phyloP scores from a whole-genome alignment of 73 alveolate species.

The Tetrahymena borealis region DNA sequence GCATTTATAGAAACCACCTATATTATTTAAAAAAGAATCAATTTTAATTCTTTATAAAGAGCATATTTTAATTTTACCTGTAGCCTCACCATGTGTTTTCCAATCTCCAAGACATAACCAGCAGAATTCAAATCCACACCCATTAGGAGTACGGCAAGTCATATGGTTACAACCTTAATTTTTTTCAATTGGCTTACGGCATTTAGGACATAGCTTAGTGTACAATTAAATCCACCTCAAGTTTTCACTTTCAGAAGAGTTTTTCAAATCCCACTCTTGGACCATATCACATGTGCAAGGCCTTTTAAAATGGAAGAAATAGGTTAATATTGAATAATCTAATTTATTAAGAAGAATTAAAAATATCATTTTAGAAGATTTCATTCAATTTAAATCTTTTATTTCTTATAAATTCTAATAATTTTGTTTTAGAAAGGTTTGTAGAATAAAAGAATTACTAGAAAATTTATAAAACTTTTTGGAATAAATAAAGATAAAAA shows the following conservation, averaged over 20 bases:
- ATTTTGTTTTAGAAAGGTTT: no score
- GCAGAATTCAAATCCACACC: constrained; percentile 39
- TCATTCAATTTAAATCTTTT: neutral
- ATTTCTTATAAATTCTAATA: neutral
- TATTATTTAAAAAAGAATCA: neutral
- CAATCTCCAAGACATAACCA: constrained; percentile 35
- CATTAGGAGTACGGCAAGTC: constrained; percentile 33
- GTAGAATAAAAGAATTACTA: no score
- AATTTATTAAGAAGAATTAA: no score
- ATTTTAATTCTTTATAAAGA: no score
- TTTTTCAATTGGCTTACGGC: constrained; percentile 29
- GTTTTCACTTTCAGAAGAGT: constrained; percentile 66
- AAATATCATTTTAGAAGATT: no score
- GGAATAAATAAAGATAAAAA: neutral
- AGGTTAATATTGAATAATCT: no score
- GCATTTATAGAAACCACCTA: constrained; percentile 38
- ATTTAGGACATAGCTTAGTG: constrained; percentile 34
- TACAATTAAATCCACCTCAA: constrained; percentile 58
- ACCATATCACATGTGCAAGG: constrained; percentile 75
- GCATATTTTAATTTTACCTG: neutral
- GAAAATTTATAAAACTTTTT: no score
- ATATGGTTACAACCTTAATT: constrained; percentile 39
- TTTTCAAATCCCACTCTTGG: constrained; percentile 65
- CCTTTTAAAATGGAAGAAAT: no score
- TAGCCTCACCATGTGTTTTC: constrained; percentile 14